Evolutionary conservation across 352 stramenopile genomes (phyloP).

Genomic region (Phytophthora pseudosyringae): DNA sequence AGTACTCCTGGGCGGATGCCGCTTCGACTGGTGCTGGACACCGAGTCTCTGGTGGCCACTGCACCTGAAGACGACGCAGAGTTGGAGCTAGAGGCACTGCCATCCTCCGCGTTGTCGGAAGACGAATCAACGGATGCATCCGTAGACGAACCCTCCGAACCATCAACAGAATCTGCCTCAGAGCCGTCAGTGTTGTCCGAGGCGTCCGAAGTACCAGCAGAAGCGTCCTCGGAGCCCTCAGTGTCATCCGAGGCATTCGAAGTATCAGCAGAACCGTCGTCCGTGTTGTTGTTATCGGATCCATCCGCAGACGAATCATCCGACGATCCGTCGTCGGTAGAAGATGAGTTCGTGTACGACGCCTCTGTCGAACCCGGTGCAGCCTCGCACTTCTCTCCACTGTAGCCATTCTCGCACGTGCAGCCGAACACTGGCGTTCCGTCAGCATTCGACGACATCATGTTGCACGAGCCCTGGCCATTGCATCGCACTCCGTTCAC

Average conservation of each 20-base stretch:
- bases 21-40: constrained; percentile 23
- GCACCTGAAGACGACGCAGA: constrained; percentile 12
- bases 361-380: constrained; percentile 9
- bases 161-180: constrained; percentile 6
- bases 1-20: constrained; percentile 53
- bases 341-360: constrained; percentile 18
- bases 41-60: constrained; percentile 9
- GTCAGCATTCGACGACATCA: constrained; percentile 38
- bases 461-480: constrained; percentile 72
- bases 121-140: constrained; percentile 17
- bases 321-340: constrained; percentile 2
- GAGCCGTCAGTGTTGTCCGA: constrained; percentile 7
- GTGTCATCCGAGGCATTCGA: constrained; percentile 2
- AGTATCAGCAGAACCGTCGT: not conserved
- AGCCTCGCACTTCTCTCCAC: constrained; percentile 58
- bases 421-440: constrained; percentile 62
- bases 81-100: constrained; percentile 10
- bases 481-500: constrained; percentile 77
- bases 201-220: not conserved
- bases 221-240: constrained; percentile 10
- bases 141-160: not conserved
- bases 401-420: constrained; percentile 74
- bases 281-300: constrained; percentile 5
- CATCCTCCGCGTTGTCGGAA: constrained; percentile 6
- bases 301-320: constrained; percentile 2